Conservation (phyloP, 306 rosid genomes). For the Cicer judaicum region DNA sequence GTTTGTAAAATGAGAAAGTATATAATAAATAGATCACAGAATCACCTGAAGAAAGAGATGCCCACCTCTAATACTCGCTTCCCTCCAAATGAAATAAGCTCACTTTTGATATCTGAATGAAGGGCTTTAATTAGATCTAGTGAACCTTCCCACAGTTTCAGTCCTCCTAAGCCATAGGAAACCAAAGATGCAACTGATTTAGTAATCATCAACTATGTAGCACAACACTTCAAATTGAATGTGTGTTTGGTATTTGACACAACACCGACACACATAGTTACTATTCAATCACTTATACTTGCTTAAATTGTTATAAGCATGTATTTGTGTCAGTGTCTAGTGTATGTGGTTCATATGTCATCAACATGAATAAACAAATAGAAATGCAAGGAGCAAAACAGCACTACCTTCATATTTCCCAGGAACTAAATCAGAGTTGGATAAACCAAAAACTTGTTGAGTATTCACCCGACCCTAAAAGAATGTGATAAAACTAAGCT, state of each 20-base stretch:
- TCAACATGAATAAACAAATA: conserved; percentile 24
- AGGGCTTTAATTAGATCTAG: conserved; percentile 84
- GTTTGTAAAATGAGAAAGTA: background rate
- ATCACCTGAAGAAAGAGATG: conserved; percentile 47
- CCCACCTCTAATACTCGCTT: conserved; percentile 90
- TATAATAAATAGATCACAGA: conserved; percentile 14
- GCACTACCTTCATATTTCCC: conserved; percentile 83
- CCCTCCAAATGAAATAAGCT: conserved; percentile 55
- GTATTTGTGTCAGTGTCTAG: background rate
- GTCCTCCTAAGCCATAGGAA: conserved; percentile 61
- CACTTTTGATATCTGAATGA: conserved; percentile 57
- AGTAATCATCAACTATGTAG: background rate
- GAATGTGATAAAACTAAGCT: background rate
- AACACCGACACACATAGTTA: too few species aligned
- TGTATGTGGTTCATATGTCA: background rate
- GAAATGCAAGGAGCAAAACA: conserved; percentile 40
- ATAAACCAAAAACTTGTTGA: conserved; percentile 80
- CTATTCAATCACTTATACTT: too few species aligned
- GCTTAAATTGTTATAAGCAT: too few species aligned
- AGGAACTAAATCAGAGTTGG: conserved; percentile 90
- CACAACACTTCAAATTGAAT: background rate
- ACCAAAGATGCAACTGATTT: conserved; percentile 22
- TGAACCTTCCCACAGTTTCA: conserved; percentile 95
- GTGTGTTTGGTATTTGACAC: too few species aligned
- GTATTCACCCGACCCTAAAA: conserved; percentile 80